A percentile compares a stretch with the other conserved stretches of the same genome.
These are phyloP conservation scores for Penicillium sp. DNA, from an alignment of 2,329 filamentous ascomycete species.

Conservation along the genomic window DNA sequence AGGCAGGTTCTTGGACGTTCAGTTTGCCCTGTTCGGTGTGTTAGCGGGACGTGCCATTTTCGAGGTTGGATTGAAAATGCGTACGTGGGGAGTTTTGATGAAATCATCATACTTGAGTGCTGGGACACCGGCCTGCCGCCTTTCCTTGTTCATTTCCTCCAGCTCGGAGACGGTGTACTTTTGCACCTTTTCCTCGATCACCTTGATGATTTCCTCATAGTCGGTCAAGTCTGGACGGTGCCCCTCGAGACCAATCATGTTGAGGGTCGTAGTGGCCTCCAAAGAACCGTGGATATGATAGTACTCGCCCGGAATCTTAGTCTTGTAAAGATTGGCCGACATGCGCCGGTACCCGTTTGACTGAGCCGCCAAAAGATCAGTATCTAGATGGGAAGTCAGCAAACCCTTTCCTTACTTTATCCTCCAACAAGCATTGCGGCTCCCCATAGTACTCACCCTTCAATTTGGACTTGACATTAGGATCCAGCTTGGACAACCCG, in stretches of 20 bases:
- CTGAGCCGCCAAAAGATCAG: slow-evolving; percentile 70
- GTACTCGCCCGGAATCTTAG: slow-evolving; percentile 65
- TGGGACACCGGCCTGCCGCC: slow-evolving; percentile 62
- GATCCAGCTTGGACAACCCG: slow-evolving; percentile 41
- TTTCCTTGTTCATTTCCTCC: slow-evolving; percentile 58
- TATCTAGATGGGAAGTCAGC: slow-evolving; percentile 54
- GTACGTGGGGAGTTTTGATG: slow-evolving; percentile 56
- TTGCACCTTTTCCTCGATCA: slow-evolving; percentile 62
- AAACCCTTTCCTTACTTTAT: background rate
- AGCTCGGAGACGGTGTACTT: slow-evolving; percentile 57
- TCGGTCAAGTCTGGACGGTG: slow-evolving; percentile 62
- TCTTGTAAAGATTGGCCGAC: slow-evolving; percentile 71
- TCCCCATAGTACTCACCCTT: slow-evolving; percentile 32
- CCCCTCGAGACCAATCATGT: slow-evolving; percentile 68
- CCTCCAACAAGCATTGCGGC: background rate
- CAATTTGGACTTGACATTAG: slow-evolving; percentile 39
- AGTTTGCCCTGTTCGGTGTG: slow-evolving; percentile 28
- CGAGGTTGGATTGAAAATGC: slow-evolving; percentile 7
- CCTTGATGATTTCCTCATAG: slow-evolving; percentile 60
- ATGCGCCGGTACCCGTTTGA: slow-evolving; percentile 70
- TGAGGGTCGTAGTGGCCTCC: slow-evolving; percentile 67
- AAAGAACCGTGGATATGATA: slow-evolving; percentile 77
- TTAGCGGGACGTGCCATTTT: background rate
- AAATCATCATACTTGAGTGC: slow-evolving; percentile 64
- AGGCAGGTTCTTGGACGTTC: slow-evolving; percentile 39